Evolutionary conservation across 176 grass and related monocot genomes (phyloP).

Genomic region (Avena sativa): DNA sequence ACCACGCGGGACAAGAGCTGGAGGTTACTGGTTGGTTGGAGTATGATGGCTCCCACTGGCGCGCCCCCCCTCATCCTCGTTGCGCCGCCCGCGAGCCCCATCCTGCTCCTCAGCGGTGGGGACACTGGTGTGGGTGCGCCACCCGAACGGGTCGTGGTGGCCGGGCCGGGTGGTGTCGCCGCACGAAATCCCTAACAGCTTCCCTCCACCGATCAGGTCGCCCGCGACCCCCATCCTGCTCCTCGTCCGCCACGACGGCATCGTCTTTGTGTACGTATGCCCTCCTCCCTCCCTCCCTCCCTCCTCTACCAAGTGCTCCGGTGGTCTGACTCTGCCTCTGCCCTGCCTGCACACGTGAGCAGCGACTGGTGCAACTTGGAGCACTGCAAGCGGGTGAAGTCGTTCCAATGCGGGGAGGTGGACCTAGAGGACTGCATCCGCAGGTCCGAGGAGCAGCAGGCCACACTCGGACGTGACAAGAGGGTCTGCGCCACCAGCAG

Average conservation of each 20-base stretch:
- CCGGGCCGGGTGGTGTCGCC: slow-evolving; percentile 62
- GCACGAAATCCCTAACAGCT: slow-evolving; percentile 47
- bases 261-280: slow-evolving; percentile 40
- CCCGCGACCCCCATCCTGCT: slow-evolving; percentile 65
- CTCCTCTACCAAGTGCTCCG: not conserved
- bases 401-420: slow-evolving; percentile 71
- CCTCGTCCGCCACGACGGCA: slow-evolving; percentile 59
- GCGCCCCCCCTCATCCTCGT: too few species aligned
- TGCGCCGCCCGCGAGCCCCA: too few species aligned
- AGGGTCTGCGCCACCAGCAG: slow-evolving; percentile 22
- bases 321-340: not conserved
- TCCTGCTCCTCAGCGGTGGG: slow-evolving; percentile 30
- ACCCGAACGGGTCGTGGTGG: slow-evolving; percentile 74
- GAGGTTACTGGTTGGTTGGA: too few species aligned
- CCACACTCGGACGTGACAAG: not conserved
- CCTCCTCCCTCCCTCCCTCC: too few species aligned
- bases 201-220: slow-evolving; percentile 33
- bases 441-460: slow-evolving; percentile 30
- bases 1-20: too few species aligned
- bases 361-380: slow-evolving; percentile 76
- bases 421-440: slow-evolving; percentile 54
- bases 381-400: slow-evolving; percentile 68
- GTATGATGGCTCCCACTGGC: too few species aligned
- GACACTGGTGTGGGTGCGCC: slow-evolving; percentile 69
- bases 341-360: not conserved